Conservation (phyloP, 2,329 filamentous ascomycete species). For the Penicillium sp. region DNA sequence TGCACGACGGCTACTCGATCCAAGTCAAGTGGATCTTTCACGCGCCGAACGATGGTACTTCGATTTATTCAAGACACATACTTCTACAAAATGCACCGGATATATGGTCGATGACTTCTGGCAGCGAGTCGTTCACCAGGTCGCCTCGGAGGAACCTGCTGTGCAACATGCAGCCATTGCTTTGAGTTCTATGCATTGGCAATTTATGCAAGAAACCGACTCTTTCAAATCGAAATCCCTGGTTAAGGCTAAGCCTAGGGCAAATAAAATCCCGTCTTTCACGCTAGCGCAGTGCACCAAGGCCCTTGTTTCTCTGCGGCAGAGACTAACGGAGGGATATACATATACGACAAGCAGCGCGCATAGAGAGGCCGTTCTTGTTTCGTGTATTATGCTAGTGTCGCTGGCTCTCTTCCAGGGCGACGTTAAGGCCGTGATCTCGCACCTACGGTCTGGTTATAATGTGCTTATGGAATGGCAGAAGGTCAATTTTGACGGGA, state of each 20-base stretch:
- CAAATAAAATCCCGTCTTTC: background rate
- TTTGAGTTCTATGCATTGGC: background rate
- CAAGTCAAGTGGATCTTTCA: constrained; percentile 1
- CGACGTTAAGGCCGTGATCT: background rate
- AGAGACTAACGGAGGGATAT: background rate
- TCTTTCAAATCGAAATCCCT: background rate
- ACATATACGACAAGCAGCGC: background rate
- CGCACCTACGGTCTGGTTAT: background rate
- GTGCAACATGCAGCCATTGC: constrained; percentile 1
- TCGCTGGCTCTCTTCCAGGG: constrained; percentile 1
- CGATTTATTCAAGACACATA: background rate
- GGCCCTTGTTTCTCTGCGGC: background rate
- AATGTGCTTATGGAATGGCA: constrained; percentile 1
- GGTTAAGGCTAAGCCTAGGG: background rate
- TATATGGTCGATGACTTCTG: background rate
- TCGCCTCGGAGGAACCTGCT: background rate
- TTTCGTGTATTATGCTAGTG: background rate
- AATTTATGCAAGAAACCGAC: background rate
- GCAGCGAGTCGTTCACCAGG: constrained; percentile 5
- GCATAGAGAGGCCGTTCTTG: constrained; percentile 1
- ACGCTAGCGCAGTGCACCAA: background rate
- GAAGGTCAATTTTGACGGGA: background rate
- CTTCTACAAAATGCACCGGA: background rate
- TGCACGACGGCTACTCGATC: background rate
- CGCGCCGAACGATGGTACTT: background rate